Conservation (phyloP, 805 yeast genomes). For the Lipomyces yamanashiensis region DNA sequence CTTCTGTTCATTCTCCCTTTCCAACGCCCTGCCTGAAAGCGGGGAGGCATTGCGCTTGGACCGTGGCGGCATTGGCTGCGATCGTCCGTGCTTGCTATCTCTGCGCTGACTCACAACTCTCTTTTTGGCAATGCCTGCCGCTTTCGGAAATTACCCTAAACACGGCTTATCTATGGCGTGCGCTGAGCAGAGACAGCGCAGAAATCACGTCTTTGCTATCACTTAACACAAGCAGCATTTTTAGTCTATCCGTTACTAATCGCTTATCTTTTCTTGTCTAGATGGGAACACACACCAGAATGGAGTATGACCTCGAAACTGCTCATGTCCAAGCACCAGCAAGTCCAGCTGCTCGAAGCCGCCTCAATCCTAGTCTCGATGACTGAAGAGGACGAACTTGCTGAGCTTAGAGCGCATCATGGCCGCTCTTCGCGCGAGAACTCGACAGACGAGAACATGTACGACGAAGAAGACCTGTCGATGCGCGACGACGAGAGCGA, state of each 20-base stretch:
- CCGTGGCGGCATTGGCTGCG: conserved; percentile 3
- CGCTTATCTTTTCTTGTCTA: conserved; percentile 20
- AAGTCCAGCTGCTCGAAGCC: conserved; percentile 72
- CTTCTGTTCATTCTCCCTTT: neutral
- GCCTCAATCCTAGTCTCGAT: conserved; percentile 74
- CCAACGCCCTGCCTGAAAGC: neutral
- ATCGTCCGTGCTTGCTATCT: conserved; percentile 18
- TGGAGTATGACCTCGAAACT: conserved; percentile 87
- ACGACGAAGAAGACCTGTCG: conserved; percentile 45
- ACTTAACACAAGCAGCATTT: neutral
- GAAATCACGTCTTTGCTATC: conserved; percentile 2
- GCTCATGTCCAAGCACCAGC: conserved; percentile 84
- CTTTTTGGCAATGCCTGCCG: neutral
- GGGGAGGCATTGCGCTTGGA: conserved; percentile 9
- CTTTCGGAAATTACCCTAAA: neutral
- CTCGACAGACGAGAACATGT: conserved; percentile 21
- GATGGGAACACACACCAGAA: conserved; percentile 95
- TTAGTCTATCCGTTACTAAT: neutral
- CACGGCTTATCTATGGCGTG: conserved; percentile 2
- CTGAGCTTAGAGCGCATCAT: conserved; percentile 23
- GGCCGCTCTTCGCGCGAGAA: conserved; percentile 14
- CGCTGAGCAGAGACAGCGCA: neutral
- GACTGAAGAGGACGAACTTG: conserved; percentile 52
- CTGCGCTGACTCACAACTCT: conserved; percentile 11
- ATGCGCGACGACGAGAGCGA: conserved; percentile 38